phyloP scores from a whole-genome alignment of 768 basidiomycete genomes.

The Leucosporidium scottii region DNA sequence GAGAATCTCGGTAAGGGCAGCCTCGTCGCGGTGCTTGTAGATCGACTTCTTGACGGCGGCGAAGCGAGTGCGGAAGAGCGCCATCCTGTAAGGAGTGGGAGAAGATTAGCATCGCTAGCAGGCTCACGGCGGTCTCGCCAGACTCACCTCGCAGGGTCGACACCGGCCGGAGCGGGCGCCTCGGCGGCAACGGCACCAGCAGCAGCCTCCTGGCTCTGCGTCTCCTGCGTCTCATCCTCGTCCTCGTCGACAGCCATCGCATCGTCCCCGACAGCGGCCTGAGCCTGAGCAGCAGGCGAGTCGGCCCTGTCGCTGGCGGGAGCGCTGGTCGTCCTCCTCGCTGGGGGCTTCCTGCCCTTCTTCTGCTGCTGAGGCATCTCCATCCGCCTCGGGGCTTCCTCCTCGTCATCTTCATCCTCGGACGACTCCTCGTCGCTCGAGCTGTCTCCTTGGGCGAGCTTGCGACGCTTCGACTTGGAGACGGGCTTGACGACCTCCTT shows the following conservation, averaged over 20 bases:
- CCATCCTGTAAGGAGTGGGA: too few species aligned
- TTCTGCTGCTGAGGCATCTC: slow-evolving; percentile 12
- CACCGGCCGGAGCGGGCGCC: too few species aligned
- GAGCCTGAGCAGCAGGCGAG: too few species aligned
- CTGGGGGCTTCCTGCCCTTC: background rate
- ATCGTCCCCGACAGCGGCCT: background rate
- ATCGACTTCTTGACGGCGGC: too few species aligned
- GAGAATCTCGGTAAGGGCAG: too few species aligned
- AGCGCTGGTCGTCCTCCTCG: background rate
- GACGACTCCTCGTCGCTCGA: slow-evolving; percentile 15
- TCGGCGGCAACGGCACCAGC: too few species aligned
- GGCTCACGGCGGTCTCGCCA: too few species aligned
- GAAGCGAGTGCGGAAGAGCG: too few species aligned
- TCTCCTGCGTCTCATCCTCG: background rate
- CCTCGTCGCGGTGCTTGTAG: too few species aligned
- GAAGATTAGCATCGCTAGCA: too few species aligned
- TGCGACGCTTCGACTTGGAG: slow-evolving; percentile 27
- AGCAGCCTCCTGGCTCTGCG: background rate
- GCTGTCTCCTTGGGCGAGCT: slow-evolving; percentile 17
- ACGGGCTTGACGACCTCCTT: slow-evolving; percentile 85
- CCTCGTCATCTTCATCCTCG: slow-evolving; percentile 4
- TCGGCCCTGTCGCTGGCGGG: too few species aligned
- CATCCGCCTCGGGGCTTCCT: slow-evolving; percentile 14
- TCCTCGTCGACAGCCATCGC: slow-evolving; percentile 3
- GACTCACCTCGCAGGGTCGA: too few species aligned